These are phyloP conservation scores for Myriosclerotinia scirpicola DNA, from an alignment of 2,329 filamentous ascomycete species.

Conservation along the genomic window DNA sequence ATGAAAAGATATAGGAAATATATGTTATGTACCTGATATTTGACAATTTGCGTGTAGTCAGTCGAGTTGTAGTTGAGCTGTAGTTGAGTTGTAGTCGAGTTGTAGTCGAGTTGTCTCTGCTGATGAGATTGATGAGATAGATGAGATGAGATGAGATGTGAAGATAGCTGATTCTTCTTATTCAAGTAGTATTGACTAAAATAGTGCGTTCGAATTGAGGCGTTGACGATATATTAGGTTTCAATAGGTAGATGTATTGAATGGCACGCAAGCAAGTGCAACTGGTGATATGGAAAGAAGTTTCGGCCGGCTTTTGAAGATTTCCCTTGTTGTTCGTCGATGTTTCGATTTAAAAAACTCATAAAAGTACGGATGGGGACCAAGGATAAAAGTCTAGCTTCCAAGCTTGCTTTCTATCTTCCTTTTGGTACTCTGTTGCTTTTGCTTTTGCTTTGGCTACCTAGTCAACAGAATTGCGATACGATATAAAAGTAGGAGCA, in stretches of 20 bases:
- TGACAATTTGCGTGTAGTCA: not conserved
- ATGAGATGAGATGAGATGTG: too few relatives aligned
- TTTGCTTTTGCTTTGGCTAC: too few relatives aligned
- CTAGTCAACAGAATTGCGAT: constrained; percentile 2
- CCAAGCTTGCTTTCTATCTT: constrained; percentile 12
- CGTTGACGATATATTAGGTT: not conserved
- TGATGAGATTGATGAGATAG: too few relatives aligned
- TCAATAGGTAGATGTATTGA: too few relatives aligned
- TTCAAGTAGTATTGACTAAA: too few relatives aligned
- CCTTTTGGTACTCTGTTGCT: not conserved
- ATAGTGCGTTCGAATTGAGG: not conserved
- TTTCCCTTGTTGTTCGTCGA: not conserved
- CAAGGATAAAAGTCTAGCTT: not conserved
- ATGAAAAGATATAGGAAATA: not conserved
- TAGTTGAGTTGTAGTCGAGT: too few relatives aligned
- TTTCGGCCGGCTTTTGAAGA: not conserved
- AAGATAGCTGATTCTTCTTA: not conserved
- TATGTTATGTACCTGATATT: constrained; percentile 1
- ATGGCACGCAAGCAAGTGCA: too few relatives aligned
- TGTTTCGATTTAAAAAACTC: not conserved
- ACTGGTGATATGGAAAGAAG: not conserved
- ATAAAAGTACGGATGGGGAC: not conserved
- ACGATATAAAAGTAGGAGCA: not conserved
- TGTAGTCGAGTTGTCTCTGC: not conserved
- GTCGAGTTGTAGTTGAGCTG: too few relatives aligned